Percentiles rank a stretch among this genome's conserved stretches.
Evolutionary conservation across 805 yeast genomes (phyloP).

Genomic region (Lachancea sp.): DNA sequence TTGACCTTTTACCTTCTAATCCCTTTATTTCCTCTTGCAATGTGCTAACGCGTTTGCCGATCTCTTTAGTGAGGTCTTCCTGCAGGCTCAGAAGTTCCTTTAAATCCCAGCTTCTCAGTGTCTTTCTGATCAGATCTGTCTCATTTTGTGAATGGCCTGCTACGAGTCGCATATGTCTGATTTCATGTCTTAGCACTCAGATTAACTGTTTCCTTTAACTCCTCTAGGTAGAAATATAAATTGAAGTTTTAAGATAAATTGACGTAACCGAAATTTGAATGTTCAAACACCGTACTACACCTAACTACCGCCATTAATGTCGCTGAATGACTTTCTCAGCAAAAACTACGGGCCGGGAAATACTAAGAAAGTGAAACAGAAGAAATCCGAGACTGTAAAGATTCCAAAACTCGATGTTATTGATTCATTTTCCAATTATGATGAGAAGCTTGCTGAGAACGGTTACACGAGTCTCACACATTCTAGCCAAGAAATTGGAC

Average conservation of each 20-base stretch:
- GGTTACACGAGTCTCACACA: too few relatives aligned
- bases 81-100: slow-evolving; percentile 22
- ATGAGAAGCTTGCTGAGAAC: neutral
- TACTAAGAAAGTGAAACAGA: slow-evolving; percentile 23
- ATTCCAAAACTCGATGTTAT: slow-evolving; percentile 3
- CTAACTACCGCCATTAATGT: slow-evolving; percentile 27
- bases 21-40: neutral
- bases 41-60: slow-evolving; percentile 9
- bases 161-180: slow-evolving; percentile 1
- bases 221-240: neutral
- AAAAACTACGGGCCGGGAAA: slow-evolving; percentile 38
- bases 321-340: slow-evolving; percentile 42
- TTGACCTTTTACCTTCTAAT: too few relatives aligned
- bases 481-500: too few relatives aligned
- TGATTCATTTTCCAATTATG: neutral
- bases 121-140: slow-evolving; percentile 9
- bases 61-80: slow-evolving; percentile 17
- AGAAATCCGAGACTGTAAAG: slow-evolving; percentile 19
- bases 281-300: too few relatives aligned
- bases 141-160: neutral
- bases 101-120: slow-evolving; percentile 15
- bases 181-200: neutral
- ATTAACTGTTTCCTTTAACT: neutral
- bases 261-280: neutral
- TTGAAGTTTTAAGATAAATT: neutral